phyloP scores from a whole-genome alignment of 2,329 filamentous ascomycete species.

The Aspergillus fumigatus region DNA sequence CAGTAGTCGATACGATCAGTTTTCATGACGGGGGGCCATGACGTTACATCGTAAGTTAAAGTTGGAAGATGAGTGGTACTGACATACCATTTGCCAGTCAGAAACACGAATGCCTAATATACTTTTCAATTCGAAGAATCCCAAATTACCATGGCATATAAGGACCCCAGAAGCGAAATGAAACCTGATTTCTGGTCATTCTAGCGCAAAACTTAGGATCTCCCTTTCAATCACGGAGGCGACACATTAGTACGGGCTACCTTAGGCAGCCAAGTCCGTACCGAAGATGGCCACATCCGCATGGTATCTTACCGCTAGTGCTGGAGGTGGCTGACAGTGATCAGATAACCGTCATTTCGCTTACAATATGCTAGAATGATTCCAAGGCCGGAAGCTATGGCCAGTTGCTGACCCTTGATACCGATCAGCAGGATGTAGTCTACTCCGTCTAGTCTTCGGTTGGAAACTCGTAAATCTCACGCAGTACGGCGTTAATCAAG shows the following conservation, averaged over 20 bases:
- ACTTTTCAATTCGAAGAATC: not conserved
- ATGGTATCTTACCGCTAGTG: not conserved
- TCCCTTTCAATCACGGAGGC: not conserved
- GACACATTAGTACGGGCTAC: not conserved
- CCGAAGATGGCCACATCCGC: not conserved
- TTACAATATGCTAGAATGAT: not conserved
- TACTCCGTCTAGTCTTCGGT: not conserved
- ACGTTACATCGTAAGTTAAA: not conserved
- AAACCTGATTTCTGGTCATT: not conserved
- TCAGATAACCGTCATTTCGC: not conserved
- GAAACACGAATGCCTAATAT: no score
- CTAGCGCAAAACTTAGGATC: not conserved
- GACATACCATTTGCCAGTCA: not conserved
- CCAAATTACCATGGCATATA: no score
- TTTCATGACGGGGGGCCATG: not conserved
- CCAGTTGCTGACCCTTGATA: slow-evolving; percentile 20
- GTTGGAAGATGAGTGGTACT: not conserved
- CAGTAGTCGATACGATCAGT: slow-evolving; percentile 11
- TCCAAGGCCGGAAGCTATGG: slow-evolving; percentile 21
- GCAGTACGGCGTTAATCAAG: not conserved
- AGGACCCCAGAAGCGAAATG: not conserved
- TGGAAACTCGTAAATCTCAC: not conserved
- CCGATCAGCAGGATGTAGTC: not conserved
- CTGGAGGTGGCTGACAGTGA: not conserved
- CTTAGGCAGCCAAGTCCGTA: not conserved